Conservation (phyloP, 495 filamentous ascomycete genomes). For the Penicillium cinerascens region DNA sequence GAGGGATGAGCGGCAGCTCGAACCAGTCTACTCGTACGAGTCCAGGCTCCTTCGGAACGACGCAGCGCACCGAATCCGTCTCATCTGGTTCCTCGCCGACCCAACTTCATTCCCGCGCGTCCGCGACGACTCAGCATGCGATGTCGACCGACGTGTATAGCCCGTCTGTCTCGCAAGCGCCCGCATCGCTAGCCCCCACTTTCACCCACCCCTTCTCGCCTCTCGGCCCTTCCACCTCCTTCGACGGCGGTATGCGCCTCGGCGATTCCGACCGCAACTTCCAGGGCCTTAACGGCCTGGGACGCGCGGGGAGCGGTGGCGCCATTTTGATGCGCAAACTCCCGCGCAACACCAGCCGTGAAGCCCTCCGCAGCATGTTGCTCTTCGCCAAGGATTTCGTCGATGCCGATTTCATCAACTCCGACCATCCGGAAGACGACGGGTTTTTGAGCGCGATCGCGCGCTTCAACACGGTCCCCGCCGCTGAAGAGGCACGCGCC, state of each 20-base stretch:
- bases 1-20: slow-evolving; percentile 49
- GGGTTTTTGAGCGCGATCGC: slow-evolving; percentile 72
- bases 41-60: slow-evolving; percentile 45
- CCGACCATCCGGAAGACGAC: slow-evolving; percentile 64
- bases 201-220: slow-evolving; percentile 46
- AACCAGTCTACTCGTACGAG: slow-evolving; percentile 49
- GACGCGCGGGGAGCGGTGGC: slow-evolving; percentile 34
- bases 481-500: slow-evolving; percentile 72
- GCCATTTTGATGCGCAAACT: slow-evolving; percentile 73
- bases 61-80: slow-evolving; percentile 44
- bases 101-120: slow-evolving; percentile 39
- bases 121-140: slow-evolving; percentile 49
- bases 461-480: slow-evolving; percentile 64
- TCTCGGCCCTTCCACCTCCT: slow-evolving; percentile 39
- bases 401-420: slow-evolving; percentile 64
- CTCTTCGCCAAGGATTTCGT: slow-evolving; percentile 81
- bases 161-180: slow-evolving; percentile 39
- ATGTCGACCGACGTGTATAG: slow-evolving; percentile 52
- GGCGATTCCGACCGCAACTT: slow-evolving; percentile 44
- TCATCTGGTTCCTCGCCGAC: slow-evolving; percentile 48
- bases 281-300: slow-evolving; percentile 46
- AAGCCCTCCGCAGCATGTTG: slow-evolving; percentile 75
- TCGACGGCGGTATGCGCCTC: slow-evolving; percentile 49
- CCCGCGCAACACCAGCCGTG: slow-evolving; percentile 66
- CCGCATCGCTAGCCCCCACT: slow-evolving; percentile 35